Conservation (phyloP, 2,329 filamentous ascomycete species). For the Botryotinia narcissicola region DNA sequence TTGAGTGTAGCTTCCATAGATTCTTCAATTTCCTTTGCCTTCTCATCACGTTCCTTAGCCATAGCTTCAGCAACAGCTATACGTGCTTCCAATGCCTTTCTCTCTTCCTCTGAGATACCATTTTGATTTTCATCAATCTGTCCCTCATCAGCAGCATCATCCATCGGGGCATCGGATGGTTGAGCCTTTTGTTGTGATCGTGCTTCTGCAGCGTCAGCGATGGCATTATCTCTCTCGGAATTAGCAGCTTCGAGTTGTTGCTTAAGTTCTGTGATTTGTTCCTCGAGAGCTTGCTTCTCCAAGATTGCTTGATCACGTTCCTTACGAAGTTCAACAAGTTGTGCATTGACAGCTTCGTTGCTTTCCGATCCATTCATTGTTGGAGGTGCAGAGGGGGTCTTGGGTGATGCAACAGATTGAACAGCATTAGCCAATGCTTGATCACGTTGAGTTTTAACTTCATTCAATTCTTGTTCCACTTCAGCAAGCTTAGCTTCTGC, state of each 20-base stretch:
- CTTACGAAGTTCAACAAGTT: slow-evolving; percentile 50
- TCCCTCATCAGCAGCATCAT: slow-evolving; percentile 57
- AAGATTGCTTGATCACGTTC: slow-evolving; percentile 64
- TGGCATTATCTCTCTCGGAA: slow-evolving; percentile 56
- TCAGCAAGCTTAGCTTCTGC: slow-evolving; percentile 40
- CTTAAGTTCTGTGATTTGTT: slow-evolving; percentile 55
- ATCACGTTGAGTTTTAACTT: slow-evolving; percentile 47
- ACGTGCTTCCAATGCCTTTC: slow-evolving; percentile 60
- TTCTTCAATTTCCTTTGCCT: slow-evolving; percentile 57
- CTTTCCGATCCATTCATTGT: slow-evolving; percentile 51
- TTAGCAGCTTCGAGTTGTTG: slow-evolving; percentile 60
- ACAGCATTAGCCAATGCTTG: slow-evolving; percentile 38
- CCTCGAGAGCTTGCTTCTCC: slow-evolving; percentile 67
- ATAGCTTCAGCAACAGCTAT: slow-evolving; percentile 59
- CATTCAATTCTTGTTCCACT: slow-evolving; percentile 43
- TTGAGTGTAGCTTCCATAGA: slow-evolving; percentile 60
- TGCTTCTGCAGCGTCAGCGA: slow-evolving; percentile 44
- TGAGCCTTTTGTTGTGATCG: slow-evolving; percentile 42
- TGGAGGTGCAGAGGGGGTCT: slow-evolving; percentile 42
- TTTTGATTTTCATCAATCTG: slow-evolving; percentile 47
- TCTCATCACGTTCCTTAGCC: slow-evolving; percentile 62
- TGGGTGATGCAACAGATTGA: slow-evolving; percentile 30
- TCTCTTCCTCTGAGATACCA: slow-evolving; percentile 54
- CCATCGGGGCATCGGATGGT: slow-evolving; percentile 30
- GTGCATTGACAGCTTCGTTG: slow-evolving; percentile 48